phyloP scores from a whole-genome alignment of 2,329 filamentous ascomycete species.

The Colletotrichum eremochloae region DNA sequence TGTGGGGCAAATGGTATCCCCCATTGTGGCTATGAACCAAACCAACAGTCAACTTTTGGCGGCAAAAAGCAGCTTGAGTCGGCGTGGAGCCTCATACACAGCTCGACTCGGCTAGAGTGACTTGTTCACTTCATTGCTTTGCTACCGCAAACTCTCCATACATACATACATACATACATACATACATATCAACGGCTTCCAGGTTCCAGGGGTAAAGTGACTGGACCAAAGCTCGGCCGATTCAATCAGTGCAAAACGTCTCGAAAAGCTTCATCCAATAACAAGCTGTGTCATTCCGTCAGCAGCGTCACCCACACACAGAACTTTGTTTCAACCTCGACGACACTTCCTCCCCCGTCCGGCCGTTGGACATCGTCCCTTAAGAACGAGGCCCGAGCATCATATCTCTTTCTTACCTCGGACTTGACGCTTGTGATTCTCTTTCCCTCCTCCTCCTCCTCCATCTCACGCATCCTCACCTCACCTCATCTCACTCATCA shows the following conservation, averaged over 20 bases:
- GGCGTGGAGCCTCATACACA: conserved; percentile 2
- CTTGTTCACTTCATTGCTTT: conserved; percentile 3
- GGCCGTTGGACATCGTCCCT: conserved; percentile 40
- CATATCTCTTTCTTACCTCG: conserved; percentile 5
- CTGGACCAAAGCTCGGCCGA: conserved; percentile 7
- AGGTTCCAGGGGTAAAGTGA: conserved; percentile 11
- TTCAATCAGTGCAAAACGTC: conserved; percentile 28
- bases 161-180: too few relatives aligned
- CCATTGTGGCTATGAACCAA: conserved; percentile 25
- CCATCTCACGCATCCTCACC: conserved; percentile 11
- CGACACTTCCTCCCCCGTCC: conserved; percentile 31
- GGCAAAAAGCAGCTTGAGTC: background rate
- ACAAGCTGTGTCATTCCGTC: conserved; percentile 29
- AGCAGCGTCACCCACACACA: conserved; percentile 40
- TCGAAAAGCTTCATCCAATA: conserved; percentile 38
- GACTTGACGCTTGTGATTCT: conserved; percentile 18
- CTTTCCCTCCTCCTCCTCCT: background rate
- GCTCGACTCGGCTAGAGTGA: background rate
- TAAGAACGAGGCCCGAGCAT: conserved; percentile 36
- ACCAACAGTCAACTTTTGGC: background rate
- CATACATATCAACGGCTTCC: conserved; percentile 2
- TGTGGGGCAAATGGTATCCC: conserved; percentile 21
- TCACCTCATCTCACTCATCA: background rate
- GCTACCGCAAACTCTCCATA: background rate
- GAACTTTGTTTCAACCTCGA: conserved; percentile 40